A percentile compares a stretch with the other conserved stretches of the same genome.
These are phyloP conservation scores for Sungouiella thailandica DNA, from an alignment of 805 yeast genomes.

Conservation along the genomic window DNA sequence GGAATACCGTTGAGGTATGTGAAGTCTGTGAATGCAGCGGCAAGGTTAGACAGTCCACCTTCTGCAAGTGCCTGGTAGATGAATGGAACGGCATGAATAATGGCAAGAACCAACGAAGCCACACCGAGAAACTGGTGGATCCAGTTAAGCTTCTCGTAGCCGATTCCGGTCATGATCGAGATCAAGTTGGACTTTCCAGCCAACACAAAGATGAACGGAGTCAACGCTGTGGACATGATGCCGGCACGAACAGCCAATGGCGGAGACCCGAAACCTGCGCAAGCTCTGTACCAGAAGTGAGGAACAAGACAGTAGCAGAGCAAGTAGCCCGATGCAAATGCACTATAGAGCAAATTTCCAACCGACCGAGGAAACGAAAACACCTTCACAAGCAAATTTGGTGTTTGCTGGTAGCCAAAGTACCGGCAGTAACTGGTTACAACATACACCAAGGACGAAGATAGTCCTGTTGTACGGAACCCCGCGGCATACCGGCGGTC, in stretches of 20 bases:
- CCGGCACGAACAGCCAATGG: constrained; percentile 54
- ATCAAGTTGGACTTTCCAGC: constrained; percentile 52
- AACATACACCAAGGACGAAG: constrained; percentile 24
- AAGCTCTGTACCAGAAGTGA: constrained; percentile 46
- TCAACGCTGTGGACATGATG: constrained; percentile 43
- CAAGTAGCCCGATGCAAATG: constrained; percentile 27
- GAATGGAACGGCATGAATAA: constrained; percentile 51
- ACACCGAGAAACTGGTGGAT: constrained; percentile 48
- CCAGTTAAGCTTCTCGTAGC: constrained; percentile 51
- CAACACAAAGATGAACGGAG: constrained; percentile 46
- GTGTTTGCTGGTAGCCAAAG: constrained; percentile 28
- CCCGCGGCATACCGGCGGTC: constrained; percentile 23
- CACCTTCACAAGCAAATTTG: constrained; percentile 1
- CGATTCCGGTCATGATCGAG: constrained; percentile 45
- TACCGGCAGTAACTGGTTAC: constrained; percentile 28
- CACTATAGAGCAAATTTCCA: constrained; percentile 37
- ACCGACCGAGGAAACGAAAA: constrained; percentile 14
- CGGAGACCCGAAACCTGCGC: constrained; percentile 55
- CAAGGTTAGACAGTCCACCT: constrained; percentile 39
- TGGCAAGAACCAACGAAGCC: constrained; percentile 35
- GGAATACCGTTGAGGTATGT: constrained; percentile 41
- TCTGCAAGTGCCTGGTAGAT: constrained; percentile 39
- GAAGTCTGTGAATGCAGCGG: constrained; percentile 14
- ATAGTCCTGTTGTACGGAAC: too few relatives aligned
- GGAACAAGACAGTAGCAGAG: constrained; percentile 40